Evolutionary conservation across 2,329 filamentous ascomycete genomes (phyloP).

Genomic region (Myriosclerotinia curreyana): DNA sequence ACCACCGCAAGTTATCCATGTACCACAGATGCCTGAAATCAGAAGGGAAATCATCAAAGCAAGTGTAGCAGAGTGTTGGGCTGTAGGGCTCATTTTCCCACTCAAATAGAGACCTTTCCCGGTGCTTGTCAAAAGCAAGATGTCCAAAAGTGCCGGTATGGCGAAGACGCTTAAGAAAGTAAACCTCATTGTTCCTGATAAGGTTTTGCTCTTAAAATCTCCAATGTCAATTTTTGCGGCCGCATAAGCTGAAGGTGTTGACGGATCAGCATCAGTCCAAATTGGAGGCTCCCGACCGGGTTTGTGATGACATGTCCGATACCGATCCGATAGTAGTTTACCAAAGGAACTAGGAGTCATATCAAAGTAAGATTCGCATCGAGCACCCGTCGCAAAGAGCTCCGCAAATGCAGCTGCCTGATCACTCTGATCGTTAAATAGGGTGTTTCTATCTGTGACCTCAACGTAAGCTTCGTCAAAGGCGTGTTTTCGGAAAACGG

Average conservation of each 20-base stretch:
- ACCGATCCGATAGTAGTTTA: slow-evolving; percentile 43
- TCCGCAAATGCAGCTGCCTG: slow-evolving; percentile 63
- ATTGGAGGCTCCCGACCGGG: slow-evolving; percentile 30
- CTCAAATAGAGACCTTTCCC: slow-evolving; percentile 61
- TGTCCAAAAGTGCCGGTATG: slow-evolving; percentile 59
- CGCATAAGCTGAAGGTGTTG: slow-evolving; percentile 44
- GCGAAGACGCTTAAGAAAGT: slow-evolving; percentile 60
- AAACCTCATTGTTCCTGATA: slow-evolving; percentile 45
- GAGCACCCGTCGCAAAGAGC: slow-evolving; percentile 59
- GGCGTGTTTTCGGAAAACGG: slow-evolving; percentile 52
- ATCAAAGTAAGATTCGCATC: slow-evolving; percentile 61
- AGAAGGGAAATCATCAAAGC: slow-evolving; percentile 58
- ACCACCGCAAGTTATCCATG: slow-evolving; percentile 62
- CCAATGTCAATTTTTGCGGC: slow-evolving; percentile 52
- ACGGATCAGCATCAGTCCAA: slow-evolving; percentile 25
- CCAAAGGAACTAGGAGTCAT: slow-evolving; percentile 50
- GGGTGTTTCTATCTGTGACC: slow-evolving; percentile 58
- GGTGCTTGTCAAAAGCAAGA: slow-evolving; percentile 55
- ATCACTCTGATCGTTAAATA: slow-evolving; percentile 58
- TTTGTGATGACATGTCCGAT: slow-evolving; percentile 45
- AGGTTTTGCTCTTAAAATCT: slow-evolving; percentile 43
- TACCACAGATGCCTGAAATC: slow-evolving; percentile 57
- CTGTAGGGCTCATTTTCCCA: slow-evolving; percentile 50
- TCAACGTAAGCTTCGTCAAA: slow-evolving; percentile 63
- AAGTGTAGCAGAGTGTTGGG: slow-evolving; percentile 51